Conservation (phyloP, 176 grass and related monocot genomes). For the Avena atlantica region DNA sequence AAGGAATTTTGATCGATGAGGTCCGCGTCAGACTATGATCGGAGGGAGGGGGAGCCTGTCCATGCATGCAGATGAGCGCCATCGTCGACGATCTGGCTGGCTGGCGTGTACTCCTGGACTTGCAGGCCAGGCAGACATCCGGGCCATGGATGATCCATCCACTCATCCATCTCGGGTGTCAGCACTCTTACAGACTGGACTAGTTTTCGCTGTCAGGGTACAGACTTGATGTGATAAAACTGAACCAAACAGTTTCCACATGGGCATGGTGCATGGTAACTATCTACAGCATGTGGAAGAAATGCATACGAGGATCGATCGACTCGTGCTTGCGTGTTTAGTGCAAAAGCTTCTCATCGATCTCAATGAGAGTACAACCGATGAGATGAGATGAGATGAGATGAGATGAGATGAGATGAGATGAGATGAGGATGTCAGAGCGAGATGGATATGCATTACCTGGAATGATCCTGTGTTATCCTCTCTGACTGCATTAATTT, state of each 20-base stretch:
- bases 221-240: not conserved
- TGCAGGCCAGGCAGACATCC: not conserved
- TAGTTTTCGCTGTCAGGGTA: not conserved
- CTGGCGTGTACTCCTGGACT: slow-evolving; percentile 1
- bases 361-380: not conserved
- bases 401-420: no score
- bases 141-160: not conserved
- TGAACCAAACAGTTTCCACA: not conserved
- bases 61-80: not conserved
- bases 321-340: not conserved
- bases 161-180: not conserved
- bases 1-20: not conserved
- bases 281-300: not conserved
- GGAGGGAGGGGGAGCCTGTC: not conserved
- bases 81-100: not conserved
- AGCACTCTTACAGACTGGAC: not conserved
- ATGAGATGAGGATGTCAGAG: not conserved
- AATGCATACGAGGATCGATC: not conserved
- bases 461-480: not conserved
- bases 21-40: not conserved
- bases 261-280: not conserved
- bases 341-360: not conserved
- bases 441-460: slow-evolving; percentile 10
- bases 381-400: no score
- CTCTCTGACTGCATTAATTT: not conserved